Evolutionary conservation across 129 eudicot genomes (phyloP).

Genomic region (Pseudognaphalium luteoalbum): DNA sequence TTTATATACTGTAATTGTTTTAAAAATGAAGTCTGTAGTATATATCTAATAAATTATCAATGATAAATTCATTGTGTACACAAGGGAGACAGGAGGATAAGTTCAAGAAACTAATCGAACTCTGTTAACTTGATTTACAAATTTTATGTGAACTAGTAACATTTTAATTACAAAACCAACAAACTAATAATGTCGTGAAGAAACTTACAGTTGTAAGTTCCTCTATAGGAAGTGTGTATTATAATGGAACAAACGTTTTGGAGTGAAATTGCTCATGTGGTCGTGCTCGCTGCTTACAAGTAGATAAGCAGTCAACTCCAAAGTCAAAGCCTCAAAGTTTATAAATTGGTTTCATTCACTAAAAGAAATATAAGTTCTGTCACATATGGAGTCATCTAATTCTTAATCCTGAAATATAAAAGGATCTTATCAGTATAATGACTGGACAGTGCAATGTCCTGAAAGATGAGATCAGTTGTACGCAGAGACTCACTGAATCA

Average conservation of each 20-base stretch:
- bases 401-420: slow-evolving; percentile 45
- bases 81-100: slow-evolving; percentile 75
- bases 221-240: slow-evolving; percentile 31
- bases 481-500: slow-evolving; percentile 11
- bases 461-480: background rate
- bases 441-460: background rate
- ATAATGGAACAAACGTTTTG: background rate
- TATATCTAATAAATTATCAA: no score
- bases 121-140: slow-evolving; percentile 15
- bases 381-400: slow-evolving; percentile 94
- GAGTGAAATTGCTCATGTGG: slow-evolving; percentile 62
- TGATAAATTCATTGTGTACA: no score
- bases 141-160: background rate
- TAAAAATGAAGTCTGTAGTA: no score
- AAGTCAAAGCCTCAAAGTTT: slow-evolving; percentile 53
- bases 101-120: slow-evolving; percentile 78
- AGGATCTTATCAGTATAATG: background rate
- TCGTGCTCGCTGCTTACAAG: slow-evolving; percentile 76
- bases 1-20: background rate
- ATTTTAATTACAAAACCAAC: background rate
- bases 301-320: slow-evolving; percentile 76
- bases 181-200: background rate
- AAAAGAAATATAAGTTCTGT: slow-evolving; percentile 93
- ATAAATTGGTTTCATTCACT: slow-evolving; percentile 83
- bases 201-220: slow-evolving; percentile 72